Evolutionary conservation across 2,329 filamentous ascomycete species (phyloP), one percentile per base, ranked within the genome.

Genomic region (Aureobasidium uvarum): DNA sequence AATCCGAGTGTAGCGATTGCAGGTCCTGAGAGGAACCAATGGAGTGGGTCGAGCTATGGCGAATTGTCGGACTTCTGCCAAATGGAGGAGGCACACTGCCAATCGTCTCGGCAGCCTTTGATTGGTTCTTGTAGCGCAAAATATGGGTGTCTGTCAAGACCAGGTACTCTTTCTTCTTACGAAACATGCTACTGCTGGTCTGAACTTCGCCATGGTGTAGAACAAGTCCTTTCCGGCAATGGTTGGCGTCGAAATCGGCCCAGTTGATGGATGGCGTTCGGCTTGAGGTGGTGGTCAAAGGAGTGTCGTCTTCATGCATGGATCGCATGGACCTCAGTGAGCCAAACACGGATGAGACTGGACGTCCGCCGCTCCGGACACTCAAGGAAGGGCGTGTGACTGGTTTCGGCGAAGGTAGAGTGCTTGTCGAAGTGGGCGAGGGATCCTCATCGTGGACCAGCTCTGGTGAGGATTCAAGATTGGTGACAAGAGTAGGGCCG

Each of bases 91-190:
- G 71, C 59, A 75, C 75, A 25, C 71, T 68, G 52, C 83, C 81
- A 70, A 90, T 90, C 45, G 81, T 78, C 66, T 90, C 88, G 33
- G 83, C 80, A 14, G 88, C 88, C 73, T 88, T 88, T 51, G 80
- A 77, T 69, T 89, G 86, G 71, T 79, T 88, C 74, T 90, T 89
- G 78, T 88, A 90, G 14, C 88, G 83, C 64, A 90, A 77, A 64
- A 91, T 77, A 74, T 90, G 86, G 6, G 83, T 84, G 69, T 90
- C 88, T 7, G 87, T 91, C 69, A 91, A 78, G 16, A 90, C 88
- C 64, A 91, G 78, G 71, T 89, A 91, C 73, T 90, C 87, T 75
- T 84, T 88, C 77, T 87, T 89, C 77, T 89, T 89, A 73, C 87
- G 81, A 76, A 90, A 89, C 81, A 90, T 85, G 67, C 85, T 84